Evolutionary conservation across 73 alveolate genomes (phyloP).

Genomic region (Breviolum minutum): DNA sequence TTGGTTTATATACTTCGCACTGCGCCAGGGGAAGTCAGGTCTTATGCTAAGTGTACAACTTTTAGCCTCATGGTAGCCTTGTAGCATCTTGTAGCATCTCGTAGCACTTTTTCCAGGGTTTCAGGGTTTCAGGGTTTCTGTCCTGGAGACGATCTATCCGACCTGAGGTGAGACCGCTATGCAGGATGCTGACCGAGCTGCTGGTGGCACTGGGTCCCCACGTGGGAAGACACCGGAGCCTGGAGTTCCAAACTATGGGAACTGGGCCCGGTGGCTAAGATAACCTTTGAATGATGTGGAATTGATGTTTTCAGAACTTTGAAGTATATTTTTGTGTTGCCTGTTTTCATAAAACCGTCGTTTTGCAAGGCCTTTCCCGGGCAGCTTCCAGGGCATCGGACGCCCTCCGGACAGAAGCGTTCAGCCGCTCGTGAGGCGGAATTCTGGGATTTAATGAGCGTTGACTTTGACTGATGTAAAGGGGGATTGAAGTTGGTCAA

Average conservation of each 20-base stretch:
- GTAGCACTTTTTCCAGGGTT: too few species aligned
- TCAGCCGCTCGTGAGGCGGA: slow-evolving; percentile 7
- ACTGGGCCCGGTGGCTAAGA: slow-evolving; percentile 37
- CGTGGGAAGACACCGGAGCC: background rate
- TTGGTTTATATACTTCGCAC: too few species aligned
- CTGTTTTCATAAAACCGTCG: background rate
- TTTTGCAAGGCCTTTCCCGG: slow-evolving; percentile 41
- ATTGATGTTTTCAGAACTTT: too few species aligned
- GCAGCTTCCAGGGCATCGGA: background rate
- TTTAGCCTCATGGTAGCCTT: too few species aligned
- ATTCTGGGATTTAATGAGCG: background rate
- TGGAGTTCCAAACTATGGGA: slow-evolving; percentile 60
- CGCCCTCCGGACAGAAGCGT: background rate
- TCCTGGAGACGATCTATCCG: too few species aligned
- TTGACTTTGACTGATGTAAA: background rate
- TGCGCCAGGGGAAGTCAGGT: slow-evolving; percentile 18
- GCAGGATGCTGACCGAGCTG: slow-evolving; percentile 62
- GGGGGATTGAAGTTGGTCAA: too few species aligned
- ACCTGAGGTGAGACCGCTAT: background rate
- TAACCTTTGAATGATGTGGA: too few species aligned
- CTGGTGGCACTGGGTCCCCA: slow-evolving; percentile 10
- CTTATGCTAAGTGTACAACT: too few species aligned
- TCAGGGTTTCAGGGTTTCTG: too few species aligned
- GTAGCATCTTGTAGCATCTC: too few species aligned
- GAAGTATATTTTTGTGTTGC: background rate